Conservation (phyloP, 2,329 filamentous ascomycete species). For the Thielaviopsis euricoi region DNA sequence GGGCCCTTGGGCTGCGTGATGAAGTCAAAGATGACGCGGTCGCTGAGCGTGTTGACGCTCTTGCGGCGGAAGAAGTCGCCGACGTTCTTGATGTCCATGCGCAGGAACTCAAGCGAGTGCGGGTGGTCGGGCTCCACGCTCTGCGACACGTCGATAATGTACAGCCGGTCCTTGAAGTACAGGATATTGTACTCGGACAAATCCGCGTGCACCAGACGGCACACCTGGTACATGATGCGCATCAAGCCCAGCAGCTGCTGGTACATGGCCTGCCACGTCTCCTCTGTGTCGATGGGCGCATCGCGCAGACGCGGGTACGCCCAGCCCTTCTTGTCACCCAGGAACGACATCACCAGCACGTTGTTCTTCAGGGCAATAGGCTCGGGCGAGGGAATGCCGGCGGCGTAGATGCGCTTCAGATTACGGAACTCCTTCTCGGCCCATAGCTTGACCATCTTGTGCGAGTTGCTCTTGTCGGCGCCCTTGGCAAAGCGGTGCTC, state of each 20-base stretch:
- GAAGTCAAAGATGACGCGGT: slow-evolving; percentile 71
- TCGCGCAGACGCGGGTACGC: slow-evolving; percentile 81
- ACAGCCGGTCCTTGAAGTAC: slow-evolving; percentile 67
- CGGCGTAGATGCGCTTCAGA: slow-evolving; percentile 63
- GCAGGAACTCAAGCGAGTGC: slow-evolving; percentile 75
- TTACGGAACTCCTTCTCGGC: slow-evolving; percentile 98
- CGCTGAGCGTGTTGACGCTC: slow-evolving; percentile 63
- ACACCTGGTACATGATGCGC: slow-evolving; percentile 84
- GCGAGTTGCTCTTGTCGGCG: slow-evolving; percentile 86
- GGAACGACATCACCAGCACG: slow-evolving; percentile 85
- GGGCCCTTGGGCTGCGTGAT: slow-evolving; percentile 48
- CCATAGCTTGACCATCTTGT: slow-evolving; percentile 97
- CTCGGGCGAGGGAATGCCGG: slow-evolving; percentile 80
- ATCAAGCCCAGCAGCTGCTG: slow-evolving; percentile 73
- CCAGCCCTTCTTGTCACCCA: slow-evolving; percentile 75
- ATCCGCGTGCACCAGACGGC: slow-evolving; percentile 85
- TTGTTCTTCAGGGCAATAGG: slow-evolving; percentile 82
- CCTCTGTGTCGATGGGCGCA: slow-evolving; percentile 56
- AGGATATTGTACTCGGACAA: slow-evolving; percentile 96
- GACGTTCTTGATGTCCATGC: slow-evolving; percentile 98
- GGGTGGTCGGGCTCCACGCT: slow-evolving; percentile 96
- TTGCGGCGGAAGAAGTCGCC: slow-evolving; percentile 82
- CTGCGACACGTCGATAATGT: slow-evolving; percentile 95
- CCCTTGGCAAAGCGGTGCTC: slow-evolving; percentile 84
- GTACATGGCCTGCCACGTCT: slow-evolving; percentile 66